These are phyloP conservation scores for Plantago major DNA, from an alignment of 257 asterid species.

Conservation along the genomic window DNA sequence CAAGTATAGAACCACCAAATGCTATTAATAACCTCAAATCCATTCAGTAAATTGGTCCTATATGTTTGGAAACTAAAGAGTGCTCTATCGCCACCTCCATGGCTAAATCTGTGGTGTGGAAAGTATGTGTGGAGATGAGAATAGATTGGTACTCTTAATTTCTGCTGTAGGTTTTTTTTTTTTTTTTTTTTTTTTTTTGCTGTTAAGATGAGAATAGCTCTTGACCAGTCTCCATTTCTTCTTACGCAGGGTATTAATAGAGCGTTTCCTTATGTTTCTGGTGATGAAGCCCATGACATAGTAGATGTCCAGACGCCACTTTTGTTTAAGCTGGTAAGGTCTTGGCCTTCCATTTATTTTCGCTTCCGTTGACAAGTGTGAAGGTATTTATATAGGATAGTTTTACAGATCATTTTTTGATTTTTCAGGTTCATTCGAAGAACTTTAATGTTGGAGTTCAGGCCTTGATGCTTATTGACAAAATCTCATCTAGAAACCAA, in stretches of 20 bases:
- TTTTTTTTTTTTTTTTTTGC: not conserved
- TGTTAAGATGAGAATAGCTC: not conserved
- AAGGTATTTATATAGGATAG: constrained; percentile 16
- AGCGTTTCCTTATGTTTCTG: constrained; percentile 87
- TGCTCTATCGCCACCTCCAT: not conserved
- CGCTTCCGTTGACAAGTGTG: not conserved
- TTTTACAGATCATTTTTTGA: constrained; percentile 9
- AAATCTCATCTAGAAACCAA: constrained; percentile 87
- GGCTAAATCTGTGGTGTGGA: not conserved
- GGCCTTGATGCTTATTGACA: constrained; percentile 94
- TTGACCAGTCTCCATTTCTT: constrained; percentile 7
- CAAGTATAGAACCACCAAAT: too few species aligned
- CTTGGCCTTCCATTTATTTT: not conserved
- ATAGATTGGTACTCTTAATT: not conserved
- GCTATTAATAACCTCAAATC: too few species aligned
- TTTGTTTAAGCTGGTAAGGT: constrained; percentile 82
- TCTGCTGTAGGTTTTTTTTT: too few species aligned
- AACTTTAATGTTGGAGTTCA: constrained; percentile 97
- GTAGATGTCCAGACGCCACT: constrained; percentile 82
- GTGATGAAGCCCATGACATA: constrained; percentile 75
- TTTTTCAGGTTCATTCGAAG: constrained; percentile 81
- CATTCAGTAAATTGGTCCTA: too few species aligned
- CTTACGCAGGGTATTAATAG: constrained; percentile 88
- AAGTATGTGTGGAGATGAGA: not conserved
- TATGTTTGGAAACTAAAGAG: not conserved